Evolutionary conservation across 108 stramenopile genomes (phyloP), one percentile per base, ranked within the genome.

Genomic region (Cyclostephanos tholiformis): DNA sequence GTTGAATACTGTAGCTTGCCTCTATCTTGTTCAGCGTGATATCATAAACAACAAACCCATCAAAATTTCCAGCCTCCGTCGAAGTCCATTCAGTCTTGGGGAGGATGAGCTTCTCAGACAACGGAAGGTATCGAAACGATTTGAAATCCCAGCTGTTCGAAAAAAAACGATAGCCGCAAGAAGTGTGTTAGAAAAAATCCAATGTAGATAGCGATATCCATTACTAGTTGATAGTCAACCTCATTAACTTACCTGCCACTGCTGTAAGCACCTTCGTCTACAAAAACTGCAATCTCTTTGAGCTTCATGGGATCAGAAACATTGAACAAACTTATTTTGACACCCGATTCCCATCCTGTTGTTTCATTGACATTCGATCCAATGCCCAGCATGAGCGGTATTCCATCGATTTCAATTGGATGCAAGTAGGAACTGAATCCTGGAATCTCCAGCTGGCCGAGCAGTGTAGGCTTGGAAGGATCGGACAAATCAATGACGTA

Each of bases 31-130:
- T 56, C 32, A 58, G 1, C 7, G 32, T 62, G 49, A 83, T 41
- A 46, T 75, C 61, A 63, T 83, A 83, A 8, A 80, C 82, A 69
- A 75, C 77, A 20, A 80, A 84, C 4, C 83, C 83, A 66, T 84
- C 83, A 53, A 84, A 84, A 60, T 77, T 78, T 19, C 75, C 74
- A 23, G 62, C 64, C 0, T 23, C 63, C 29, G 62, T 52, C 57
- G 58, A 80, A 16, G 79, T 76, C 26, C 76, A 78, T 23, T 72
- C 75, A 12, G 30, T 46, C 58, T 67, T 70, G 1, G 83, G 83
- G 13, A 84, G 63, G 22, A 84, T 84, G n/a, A 84, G 43, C 70
- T 80, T 67, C 38, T 80, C 63, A 0, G 69, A 67, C 22, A 38
- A 29, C n/a, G 70, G 65, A 4, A 84, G 75, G 43, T 84, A 84